Evolutionary conservation across 345 rosid species (phyloP), one percentile per base, ranked within the genome.

Genomic region (Ricinus communis): DNA sequence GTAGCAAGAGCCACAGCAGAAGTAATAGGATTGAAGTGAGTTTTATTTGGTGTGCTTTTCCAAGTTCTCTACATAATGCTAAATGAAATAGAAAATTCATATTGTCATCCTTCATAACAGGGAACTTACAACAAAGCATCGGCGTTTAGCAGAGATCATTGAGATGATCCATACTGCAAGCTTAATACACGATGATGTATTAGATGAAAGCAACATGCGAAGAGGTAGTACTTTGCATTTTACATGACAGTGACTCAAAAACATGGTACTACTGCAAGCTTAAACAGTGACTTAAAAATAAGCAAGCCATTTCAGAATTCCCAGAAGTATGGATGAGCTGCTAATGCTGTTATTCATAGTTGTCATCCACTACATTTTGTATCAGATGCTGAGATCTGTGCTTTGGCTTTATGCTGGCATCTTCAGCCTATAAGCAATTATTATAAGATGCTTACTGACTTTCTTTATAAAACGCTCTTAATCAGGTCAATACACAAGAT

Each of bases 151-250:
- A 36, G 99, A 95, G 86, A 95, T 95, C 72, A 95, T 92, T 63
- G 99, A 95, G 82, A 90, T 95, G 97, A 92, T 95, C 76, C 99
- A 95, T 65, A 90, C 99, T 3, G 99, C 99, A 45, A 95, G 99
- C 77, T 89, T 95, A 84, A 95, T 95, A 55, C 97, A 95, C 25
- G 99, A 95, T 50, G 99, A 92, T 77, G 97, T 95, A 50, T 79
- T 95, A 67, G 97, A 95, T 68, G 97, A 95, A 65, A 95, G 97
- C 79, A 85, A 88, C 73, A 79, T 90, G 88, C 77, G 99, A 85
- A 95, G 97, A 90, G 99, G 98, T 91, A 76, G 25, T 70, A 21
- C 55, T 62, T 12, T 31, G 30, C 16, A 50, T 40, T 33, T 60
- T 27, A 19, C 41, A 52, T 27, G 2, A 14, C 24, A 41, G 51